Percentiles rank a stretch among this genome's conserved stretches.
These are phyloP conservation scores for Xylaria digitata DNA, from an alignment of 2,329 filamentous ascomycete species.

Conservation along the genomic window DNA sequence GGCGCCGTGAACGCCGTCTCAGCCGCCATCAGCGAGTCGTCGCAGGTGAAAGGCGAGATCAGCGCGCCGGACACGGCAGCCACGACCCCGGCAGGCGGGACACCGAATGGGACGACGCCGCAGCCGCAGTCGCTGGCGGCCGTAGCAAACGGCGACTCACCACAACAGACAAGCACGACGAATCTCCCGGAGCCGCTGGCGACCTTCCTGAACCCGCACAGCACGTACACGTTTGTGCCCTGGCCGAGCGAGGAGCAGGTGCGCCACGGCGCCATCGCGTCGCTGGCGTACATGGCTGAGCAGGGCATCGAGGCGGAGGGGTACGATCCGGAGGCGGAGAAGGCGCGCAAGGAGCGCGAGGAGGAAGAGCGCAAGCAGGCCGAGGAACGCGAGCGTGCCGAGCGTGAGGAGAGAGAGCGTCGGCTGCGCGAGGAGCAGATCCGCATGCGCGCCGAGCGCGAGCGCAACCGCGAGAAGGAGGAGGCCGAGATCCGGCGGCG, in stretches of 20 bases:
- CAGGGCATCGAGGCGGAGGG: conserved; percentile 70
- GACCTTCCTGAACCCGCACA: conserved; percentile 66
- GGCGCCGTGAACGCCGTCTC: conserved; percentile 57
- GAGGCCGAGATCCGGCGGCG: conserved; percentile 46
- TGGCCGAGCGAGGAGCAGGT: conserved; percentile 82
- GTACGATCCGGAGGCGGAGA: conserved; percentile 68
- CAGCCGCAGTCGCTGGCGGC: neutral
- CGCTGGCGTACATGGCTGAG: conserved; percentile 70
- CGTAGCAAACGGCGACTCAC: conserved; percentile 17
- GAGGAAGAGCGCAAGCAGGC: conserved; percentile 61
- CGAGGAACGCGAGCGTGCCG: conserved; percentile 60
- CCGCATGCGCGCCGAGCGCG: conserved; percentile 45
- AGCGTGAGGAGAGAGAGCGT: conserved; percentile 60
- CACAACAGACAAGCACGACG: conserved; percentile 42
- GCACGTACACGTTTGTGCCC: conserved; percentile 73
- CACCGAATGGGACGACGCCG: conserved; percentile 41
- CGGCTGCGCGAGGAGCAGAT: conserved; percentile 57
- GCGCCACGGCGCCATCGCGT: conserved; percentile 73
- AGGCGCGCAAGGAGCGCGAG: conserved; percentile 60
- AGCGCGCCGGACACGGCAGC: conserved; percentile 45
- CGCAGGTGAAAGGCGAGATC: conserved; percentile 36
- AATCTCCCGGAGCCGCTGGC: conserved; percentile 62
- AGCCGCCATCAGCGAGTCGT: conserved; percentile 45
- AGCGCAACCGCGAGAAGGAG: conserved; percentile 57
- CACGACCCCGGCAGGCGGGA: conserved; percentile 44